A percentile compares a stretch with the other conserved stretches of the same genome.
Evolutionary conservation across 2,329 filamentous ascomycete genomes (phyloP).

Genomic region (Leptographium wingfieldii): DNA sequence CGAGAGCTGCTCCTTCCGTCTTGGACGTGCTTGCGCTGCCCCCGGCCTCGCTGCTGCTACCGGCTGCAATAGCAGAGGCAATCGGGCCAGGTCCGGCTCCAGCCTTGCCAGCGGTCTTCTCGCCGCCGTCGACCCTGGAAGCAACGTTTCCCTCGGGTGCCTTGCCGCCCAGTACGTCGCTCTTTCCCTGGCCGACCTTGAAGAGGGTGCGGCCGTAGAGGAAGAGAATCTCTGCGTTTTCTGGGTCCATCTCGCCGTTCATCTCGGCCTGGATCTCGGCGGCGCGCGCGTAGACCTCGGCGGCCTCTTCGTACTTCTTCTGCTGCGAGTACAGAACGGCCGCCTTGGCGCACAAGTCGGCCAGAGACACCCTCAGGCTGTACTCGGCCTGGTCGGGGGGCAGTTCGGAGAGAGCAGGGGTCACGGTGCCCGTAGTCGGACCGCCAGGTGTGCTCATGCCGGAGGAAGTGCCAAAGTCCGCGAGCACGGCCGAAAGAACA

Average conservation of each 20-base stretch:
- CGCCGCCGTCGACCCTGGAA: slow-evolving; percentile 18
- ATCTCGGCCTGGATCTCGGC: slow-evolving; percentile 81
- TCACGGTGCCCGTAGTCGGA: slow-evolving; percentile 18
- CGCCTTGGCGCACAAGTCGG: slow-evolving; percentile 68
- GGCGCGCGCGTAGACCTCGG: slow-evolving; percentile 79
- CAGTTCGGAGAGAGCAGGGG: slow-evolving; percentile 19
- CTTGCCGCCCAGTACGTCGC: slow-evolving; percentile 81
- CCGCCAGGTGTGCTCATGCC: slow-evolving; percentile 17
- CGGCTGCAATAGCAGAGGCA: slow-evolving; percentile 15
- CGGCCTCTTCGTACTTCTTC: slow-evolving; percentile 65
- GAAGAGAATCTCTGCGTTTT: slow-evolving; percentile 90
- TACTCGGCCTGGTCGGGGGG: slow-evolving; percentile 20
- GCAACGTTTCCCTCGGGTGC: slow-evolving; percentile 45
- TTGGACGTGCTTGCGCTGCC: slow-evolving; percentile 3
- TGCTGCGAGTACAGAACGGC: slow-evolving; percentile 79
- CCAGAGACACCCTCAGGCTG: slow-evolving; percentile 48
- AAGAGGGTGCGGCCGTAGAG: slow-evolving; percentile 89
- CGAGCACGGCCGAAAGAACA: slow-evolving; percentile 7
- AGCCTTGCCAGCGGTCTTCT: slow-evolving; percentile 30
- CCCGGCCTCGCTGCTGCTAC: slow-evolving; percentile 25
- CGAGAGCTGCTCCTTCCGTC: slow-evolving; percentile 18
- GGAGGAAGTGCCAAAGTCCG: slow-evolving; percentile 2
- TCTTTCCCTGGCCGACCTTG: slow-evolving; percentile 87
- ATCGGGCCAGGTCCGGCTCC: slow-evolving; percentile 25
- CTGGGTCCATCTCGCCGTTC: slow-evolving; percentile 81